These are phyloP conservation scores for Gossypium lobatum DNA, from an alignment of 441 rosid species.

Conservation along the genomic window DNA sequence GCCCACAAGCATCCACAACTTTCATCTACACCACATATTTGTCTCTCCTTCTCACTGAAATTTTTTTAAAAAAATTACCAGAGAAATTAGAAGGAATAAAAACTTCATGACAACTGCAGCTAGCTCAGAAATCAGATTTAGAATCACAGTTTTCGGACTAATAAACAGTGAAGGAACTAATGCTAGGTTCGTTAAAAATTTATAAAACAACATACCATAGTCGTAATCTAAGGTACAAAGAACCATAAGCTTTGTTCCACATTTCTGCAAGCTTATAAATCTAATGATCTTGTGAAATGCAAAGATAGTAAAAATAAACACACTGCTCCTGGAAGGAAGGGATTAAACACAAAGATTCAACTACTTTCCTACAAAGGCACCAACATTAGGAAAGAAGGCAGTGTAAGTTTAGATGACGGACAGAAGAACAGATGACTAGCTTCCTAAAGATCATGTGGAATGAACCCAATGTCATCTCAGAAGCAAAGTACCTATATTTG, in stretches of 20 bases:
- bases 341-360: neutral
- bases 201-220: neutral
- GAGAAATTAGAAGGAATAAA: neutral
- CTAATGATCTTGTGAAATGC: neutral
- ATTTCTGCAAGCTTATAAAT: neutral
- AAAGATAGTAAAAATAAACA: neutral
- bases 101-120: neutral
- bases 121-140: neutral
- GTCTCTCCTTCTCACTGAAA: constrained; percentile 91
- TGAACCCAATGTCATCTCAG: neutral
- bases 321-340: neutral
- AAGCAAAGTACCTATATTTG: neutral
- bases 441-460: neutral
- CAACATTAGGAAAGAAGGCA: neutral
- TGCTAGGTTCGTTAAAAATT: neutral
- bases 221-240: neutral
- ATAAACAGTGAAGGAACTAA: neutral
- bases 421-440: neutral
- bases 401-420: neutral
- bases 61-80: constrained; percentile 1
- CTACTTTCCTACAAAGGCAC: constrained; percentile 1
- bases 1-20: constrained; percentile 88
- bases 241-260: constrained; percentile 3
- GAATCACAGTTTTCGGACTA: neutral
- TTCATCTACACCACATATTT: constrained; percentile 57